These are phyloP conservation scores for Crithidia bombi DNA, from an alignment of 208 protist species.

Conservation along the genomic window DNA sequence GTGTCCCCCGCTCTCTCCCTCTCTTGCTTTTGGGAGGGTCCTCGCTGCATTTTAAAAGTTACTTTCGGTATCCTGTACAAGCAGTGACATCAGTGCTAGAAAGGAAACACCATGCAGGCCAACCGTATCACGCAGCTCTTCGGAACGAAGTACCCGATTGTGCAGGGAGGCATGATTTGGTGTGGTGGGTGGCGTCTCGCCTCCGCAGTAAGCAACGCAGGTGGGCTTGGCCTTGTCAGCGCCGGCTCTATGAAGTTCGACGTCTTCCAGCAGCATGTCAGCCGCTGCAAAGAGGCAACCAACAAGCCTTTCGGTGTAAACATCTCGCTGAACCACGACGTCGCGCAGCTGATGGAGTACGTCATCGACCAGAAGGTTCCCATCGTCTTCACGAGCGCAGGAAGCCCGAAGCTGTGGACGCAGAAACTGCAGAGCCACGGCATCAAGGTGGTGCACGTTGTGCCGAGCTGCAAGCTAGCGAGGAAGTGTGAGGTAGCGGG, in stretches of 20 bases:
- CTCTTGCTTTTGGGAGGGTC: background rate
- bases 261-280: conserved; percentile 62
- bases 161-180: conserved; percentile 86
- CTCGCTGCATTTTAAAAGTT: too few species aligned
- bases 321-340: conserved; percentile 52
- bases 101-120: conserved; percentile 28
- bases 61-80: too few species aligned
- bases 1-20: background rate
- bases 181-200: conserved; percentile 80
- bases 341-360: conserved; percentile 50
- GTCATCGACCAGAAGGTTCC: conserved; percentile 86
- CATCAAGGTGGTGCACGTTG: conserved; percentile 83
- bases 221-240: conserved; percentile 86
- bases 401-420: conserved; percentile 76
- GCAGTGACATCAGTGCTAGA: background rate
- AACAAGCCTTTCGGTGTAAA: conserved; percentile 87
- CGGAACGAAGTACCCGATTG: conserved; percentile 80
- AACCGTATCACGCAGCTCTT: conserved; percentile 64
- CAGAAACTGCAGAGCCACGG: conserved; percentile 68
- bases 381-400: conserved; percentile 88
- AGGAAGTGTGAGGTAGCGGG: conserved; percentile 72
- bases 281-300: conserved; percentile 44
- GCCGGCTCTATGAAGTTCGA: conserved; percentile 77
- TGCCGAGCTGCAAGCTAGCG: conserved; percentile 77
- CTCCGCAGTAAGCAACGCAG: conserved; percentile 85